A percentile compares a stretch with the other conserved stretches of the same genome.
Evolutionary conservation across 805 yeast genomes (phyloP).

Genomic region (Maudiozyma turicensis): DNA sequence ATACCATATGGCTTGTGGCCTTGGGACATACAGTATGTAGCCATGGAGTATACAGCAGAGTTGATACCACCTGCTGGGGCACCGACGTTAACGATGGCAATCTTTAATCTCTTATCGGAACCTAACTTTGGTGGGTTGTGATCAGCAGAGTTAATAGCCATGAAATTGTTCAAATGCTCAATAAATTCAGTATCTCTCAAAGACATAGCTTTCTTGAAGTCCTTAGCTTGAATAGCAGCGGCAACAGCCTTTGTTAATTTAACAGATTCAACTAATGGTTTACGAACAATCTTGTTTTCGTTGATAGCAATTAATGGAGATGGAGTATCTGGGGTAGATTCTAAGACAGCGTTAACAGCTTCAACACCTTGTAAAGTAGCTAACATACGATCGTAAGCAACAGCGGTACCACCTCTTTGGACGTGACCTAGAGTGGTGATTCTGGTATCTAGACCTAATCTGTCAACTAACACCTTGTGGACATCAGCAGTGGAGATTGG

Average conservation of each 20-base stretch:
- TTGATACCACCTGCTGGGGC: slow-evolving; percentile 77
- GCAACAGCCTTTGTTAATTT: slow-evolving; percentile 64
- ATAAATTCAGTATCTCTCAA: slow-evolving; percentile 63
- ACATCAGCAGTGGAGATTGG: slow-evolving; percentile 62
- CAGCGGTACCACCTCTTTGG: slow-evolving; percentile 78
- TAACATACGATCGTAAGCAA: slow-evolving; percentile 59
- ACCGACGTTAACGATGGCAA: slow-evolving; percentile 68
- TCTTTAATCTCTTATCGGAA: slow-evolving; percentile 42
- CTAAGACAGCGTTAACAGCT: slow-evolving; percentile 67
- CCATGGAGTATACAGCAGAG: slow-evolving; percentile 67
- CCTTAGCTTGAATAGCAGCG: slow-evolving; percentile 50
- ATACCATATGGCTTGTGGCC: slow-evolving; percentile 69
- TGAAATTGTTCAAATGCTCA: slow-evolving; percentile 53
- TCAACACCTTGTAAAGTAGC: slow-evolving; percentile 79
- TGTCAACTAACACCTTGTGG: slow-evolving; percentile 51
- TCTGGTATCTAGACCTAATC: slow-evolving; percentile 66
- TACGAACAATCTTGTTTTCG: slow-evolving; percentile 60
- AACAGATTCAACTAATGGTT: slow-evolving; percentile 67
- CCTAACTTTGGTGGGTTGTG: slow-evolving; percentile 56
- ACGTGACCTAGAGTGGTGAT: slow-evolving; percentile 73
- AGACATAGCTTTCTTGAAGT: slow-evolving; percentile 60
- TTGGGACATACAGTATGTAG: slow-evolving; percentile 62
- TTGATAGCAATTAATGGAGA: slow-evolving; percentile 70
- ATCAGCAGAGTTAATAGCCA: slow-evolving; percentile 59
- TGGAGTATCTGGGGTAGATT: slow-evolving; percentile 57